Conservation (phyloP, 352 stramenopile genomes). For the Lagenidium giganteum region DNA sequence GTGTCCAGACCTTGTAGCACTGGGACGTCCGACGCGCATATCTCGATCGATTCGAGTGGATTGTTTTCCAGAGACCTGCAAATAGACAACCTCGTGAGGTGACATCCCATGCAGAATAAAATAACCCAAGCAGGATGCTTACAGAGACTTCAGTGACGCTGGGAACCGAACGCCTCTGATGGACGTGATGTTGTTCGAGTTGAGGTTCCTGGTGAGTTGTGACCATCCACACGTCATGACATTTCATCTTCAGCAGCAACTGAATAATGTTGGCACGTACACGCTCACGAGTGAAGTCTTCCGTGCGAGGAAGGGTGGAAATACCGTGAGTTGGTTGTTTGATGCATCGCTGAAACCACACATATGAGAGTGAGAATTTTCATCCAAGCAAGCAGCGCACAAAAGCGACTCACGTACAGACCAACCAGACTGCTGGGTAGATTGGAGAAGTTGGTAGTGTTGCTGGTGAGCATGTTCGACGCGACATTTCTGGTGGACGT, state of each 20-base stretch:
- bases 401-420: constrained; percentile 41
- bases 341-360: constrained; percentile 49
- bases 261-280: constrained; percentile 22
- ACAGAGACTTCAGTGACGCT: constrained; percentile 38
- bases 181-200: constrained; percentile 44
- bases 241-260: not conserved
- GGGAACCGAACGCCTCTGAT: constrained; percentile 44
- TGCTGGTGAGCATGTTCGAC: constrained; percentile 42
- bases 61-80: not conserved
- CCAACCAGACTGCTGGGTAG: constrained; percentile 34
- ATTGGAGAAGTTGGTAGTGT: constrained; percentile 40
- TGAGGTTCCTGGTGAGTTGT: constrained; percentile 54
- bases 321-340: constrained; percentile 40
- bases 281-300: constrained; percentile 44
- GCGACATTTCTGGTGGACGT: constrained; percentile 46
- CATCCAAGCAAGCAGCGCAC: not conserved
- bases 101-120: too few species aligned
- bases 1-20: constrained; percentile 5
- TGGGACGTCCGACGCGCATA: constrained; percentile 9
- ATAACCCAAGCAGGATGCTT: not conserved
- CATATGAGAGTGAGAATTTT: too few species aligned
- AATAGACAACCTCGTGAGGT: constrained; percentile 14
- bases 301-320: constrained; percentile 36
- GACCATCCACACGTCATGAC: not conserved
- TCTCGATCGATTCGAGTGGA: constrained; percentile 2